Conservation (phyloP, 768 basidiomycete genomes). For the Nidularia pulvinata region DNA sequence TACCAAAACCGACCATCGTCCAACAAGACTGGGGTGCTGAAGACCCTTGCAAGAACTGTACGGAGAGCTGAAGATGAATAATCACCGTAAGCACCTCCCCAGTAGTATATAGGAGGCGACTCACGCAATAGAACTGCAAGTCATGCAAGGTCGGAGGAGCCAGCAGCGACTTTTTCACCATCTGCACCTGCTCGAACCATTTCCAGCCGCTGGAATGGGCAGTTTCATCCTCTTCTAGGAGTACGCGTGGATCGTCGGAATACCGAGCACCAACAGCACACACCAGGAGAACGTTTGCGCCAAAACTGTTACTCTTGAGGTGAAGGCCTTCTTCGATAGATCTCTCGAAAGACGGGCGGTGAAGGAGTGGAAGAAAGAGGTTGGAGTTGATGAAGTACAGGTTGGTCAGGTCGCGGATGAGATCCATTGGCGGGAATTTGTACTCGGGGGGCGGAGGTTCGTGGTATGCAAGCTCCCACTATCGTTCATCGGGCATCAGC, state of each 20-base stretch:
- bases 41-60: constrained; percentile 53
- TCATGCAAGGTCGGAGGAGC: constrained; percentile 70
- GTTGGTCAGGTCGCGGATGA: constrained; percentile 52
- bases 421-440: constrained; percentile 48
- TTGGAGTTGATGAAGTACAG: constrained; percentile 66
- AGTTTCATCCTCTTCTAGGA: constrained; percentile 32
- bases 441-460: constrained; percentile 18
- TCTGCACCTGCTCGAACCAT: constrained; percentile 70
- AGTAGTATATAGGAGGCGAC: constrained; percentile 12
- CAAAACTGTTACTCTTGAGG: constrained; percentile 49
- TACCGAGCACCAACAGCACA: constrained; percentile 69
- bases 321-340: constrained; percentile 49
- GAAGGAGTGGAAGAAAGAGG: constrained; percentile 65
- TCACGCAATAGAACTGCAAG: constrained; percentile 64
- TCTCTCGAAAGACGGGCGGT: constrained; percentile 66
- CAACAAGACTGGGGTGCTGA: constrained; percentile 66
- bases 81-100: neutral
- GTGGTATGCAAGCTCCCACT: constrained; percentile 34
- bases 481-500: neutral
- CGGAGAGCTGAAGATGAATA: constrained; percentile 38
- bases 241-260: constrained; percentile 56
- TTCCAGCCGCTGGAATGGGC: constrained; percentile 59
- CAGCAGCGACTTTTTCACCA: constrained; percentile 62
- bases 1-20: constrained; percentile 70
- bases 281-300: constrained; percentile 60